Base-by-base conservation (phyloP, 148 eudicot genomes). In the Hydrangea macrophylla region DNA sequence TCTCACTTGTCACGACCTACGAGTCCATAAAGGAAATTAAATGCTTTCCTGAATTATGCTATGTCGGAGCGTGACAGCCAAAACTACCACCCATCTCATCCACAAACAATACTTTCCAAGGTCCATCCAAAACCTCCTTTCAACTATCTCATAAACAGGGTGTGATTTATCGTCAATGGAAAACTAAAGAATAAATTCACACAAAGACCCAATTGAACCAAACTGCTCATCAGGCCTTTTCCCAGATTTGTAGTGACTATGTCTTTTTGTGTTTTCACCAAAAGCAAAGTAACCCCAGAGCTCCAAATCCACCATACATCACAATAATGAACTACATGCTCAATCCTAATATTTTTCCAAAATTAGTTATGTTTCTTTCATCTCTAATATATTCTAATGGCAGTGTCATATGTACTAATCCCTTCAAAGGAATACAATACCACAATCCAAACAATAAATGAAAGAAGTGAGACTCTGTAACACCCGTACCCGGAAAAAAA, bases 101-200 rank as follows among this genome's bases (percentile, higher is more conserved):
- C 84, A 92, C 63, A 92, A 55, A 72, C 78, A 76, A 55, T 85
- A 89, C 54, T 75, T 75, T 18, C 96, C 97, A 11, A 74, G n/a
- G n/a, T n/a, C n/a, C n/a, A n/a, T 82, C 58, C 79, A 76, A 1
- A 75, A 76, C 68, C 92, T 74, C 70, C 97, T 77, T 67, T 87
- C 96, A 61, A 92, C 70, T 20, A 92, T 96, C 82, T 92, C 96
- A 62, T 67, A 90, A 67, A 90, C 96, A 4, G 96, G 96, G 76
- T n/a, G n/a, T n/a, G n/a, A n/a, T 90, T 81, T 92, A 90, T 90
- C 96, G 88, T 90, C 81, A 90, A 68, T 7, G 96, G 96, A 56
- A 82, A 82, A 12, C 92, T 72, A 56, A 90, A 75, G 78, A 87
- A 90, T 13, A 90, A 70, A 75, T 90, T 90, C 4, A 90, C 76